phyloP scores from a whole-genome alignment of 2,329 filamentous ascomycete species.

The Davidsoniella eucalypti region DNA sequence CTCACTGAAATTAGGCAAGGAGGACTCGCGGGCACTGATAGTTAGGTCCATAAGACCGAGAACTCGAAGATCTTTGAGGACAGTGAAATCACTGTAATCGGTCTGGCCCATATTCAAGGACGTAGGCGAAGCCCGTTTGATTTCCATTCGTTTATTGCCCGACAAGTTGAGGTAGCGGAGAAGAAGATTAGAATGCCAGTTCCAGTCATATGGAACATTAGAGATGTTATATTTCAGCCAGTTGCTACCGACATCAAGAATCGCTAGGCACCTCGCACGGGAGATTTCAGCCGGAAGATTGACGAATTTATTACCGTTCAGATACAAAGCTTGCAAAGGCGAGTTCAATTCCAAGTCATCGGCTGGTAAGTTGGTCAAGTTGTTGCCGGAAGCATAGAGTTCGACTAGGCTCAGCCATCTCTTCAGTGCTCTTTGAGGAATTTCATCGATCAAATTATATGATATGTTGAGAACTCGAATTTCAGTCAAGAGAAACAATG shows the following conservation, averaged over 20 bases:
- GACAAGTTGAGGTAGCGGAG: conserved; percentile 90
- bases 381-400: conserved; percentile 88
- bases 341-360: conserved; percentile 78
- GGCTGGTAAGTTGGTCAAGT: conserved; percentile 75
- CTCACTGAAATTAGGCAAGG: conserved; percentile 86
- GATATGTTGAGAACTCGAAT: conserved; percentile 81
- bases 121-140: conserved; percentile 37
- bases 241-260: conserved; percentile 91
- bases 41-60: conserved; percentile 97
- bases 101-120: neutral
- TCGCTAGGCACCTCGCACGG: conserved; percentile 77
- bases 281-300: conserved; percentile 90
- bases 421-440: conserved; percentile 75
- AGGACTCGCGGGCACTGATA: conserved; percentile 56
- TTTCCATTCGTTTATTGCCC: conserved; percentile 90
- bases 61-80: conserved; percentile 66
- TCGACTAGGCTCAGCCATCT: conserved; percentile 83
- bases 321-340: conserved; percentile 73
- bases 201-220: conserved; percentile 99
- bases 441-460: conserved; percentile 78
- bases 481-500: conserved; percentile 67
- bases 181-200: conserved; percentile 97
- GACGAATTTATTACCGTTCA: conserved; percentile 97
- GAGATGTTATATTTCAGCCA: conserved; percentile 95
- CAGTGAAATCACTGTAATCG: conserved; percentile 69